Percentiles rank a stretch among this genome's conserved stretches.
These are phyloP conservation scores for Cordyceps fumosorosea DNA, from an alignment of 2,329 filamentous ascomycete genomes.

Conservation along the genomic window DNA sequence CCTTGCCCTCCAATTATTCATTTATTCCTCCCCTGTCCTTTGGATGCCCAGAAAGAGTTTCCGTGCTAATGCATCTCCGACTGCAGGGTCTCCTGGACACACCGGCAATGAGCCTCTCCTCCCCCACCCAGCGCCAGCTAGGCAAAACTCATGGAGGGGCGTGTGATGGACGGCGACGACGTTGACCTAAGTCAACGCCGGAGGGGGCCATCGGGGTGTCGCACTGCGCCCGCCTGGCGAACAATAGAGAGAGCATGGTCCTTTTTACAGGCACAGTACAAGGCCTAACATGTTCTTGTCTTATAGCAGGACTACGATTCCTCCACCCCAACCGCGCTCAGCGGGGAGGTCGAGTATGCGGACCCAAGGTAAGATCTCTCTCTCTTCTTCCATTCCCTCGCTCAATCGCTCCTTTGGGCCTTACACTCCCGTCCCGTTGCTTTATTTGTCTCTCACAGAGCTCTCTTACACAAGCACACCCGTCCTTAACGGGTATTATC, in stretches of 20 bases:
- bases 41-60: neutral
- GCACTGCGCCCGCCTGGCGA: neutral
- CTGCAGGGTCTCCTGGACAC: conserved; percentile 4
- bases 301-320: conserved; percentile 48
- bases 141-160: neutral
- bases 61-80: conserved; percentile 6
- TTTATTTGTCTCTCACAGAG: neutral
- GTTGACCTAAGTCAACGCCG: neutral
- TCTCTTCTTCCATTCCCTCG: conserved; percentile 17
- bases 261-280: neutral
- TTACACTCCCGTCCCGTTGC: conserved; percentile 1
- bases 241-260: conserved; percentile 3
- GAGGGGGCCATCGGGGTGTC: conserved; percentile 7
- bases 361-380: conserved; percentile 44
- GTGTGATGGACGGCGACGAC: neutral
- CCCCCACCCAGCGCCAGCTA: neutral
- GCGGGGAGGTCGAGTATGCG: conserved; percentile 41
- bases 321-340: conserved; percentile 35
- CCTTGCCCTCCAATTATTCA: neutral
- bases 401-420: conserved; percentile 7
- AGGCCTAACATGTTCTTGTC: conserved; percentile 5
- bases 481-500: neutral
- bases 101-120: conserved; percentile 3
- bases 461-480: neutral
- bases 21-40: neutral